phyloP scores from a whole-genome alignment of 805 yeast species.

The Wickerhamomyces queroliae region DNA sequence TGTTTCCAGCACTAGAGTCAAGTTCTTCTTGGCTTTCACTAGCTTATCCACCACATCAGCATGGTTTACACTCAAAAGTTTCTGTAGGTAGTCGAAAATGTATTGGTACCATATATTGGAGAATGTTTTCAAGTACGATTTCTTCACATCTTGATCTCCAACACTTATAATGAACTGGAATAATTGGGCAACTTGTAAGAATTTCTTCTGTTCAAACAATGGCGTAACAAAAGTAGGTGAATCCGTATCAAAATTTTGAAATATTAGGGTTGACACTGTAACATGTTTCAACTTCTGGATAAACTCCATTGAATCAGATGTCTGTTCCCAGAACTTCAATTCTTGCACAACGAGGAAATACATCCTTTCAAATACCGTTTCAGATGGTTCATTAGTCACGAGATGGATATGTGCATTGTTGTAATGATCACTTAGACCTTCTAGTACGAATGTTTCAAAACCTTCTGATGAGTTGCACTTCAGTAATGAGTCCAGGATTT shows the following conservation, averaged over 20 bases:
- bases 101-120: conserved; percentile 10
- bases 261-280: conserved; percentile 4
- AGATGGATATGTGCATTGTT: background rate
- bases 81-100: conserved; percentile 6
- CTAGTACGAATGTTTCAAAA: background rate
- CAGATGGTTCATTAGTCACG: background rate
- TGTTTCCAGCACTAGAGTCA: conserved; percentile 4
- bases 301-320: background rate
- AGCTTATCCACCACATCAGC: conserved; percentile 10
- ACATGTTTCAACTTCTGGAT: background rate
- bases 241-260: conserved; percentile 5
- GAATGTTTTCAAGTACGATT: conserved; percentile 1
- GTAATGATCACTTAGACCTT: background rate
- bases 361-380: conserved; percentile 1
- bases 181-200: conserved; percentile 3
- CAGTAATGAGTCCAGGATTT: background rate
- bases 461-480: background rate
- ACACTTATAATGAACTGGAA: conserved; percentile 9
- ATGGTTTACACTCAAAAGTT: conserved; percentile 2
- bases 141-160: background rate
- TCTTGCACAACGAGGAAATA: conserved; percentile 8
- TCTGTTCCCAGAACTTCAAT: conserved; percentile 9
- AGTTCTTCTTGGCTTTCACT: conserved; percentile 13
- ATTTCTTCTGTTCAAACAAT: conserved; percentile 8
- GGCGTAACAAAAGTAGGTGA: conserved; percentile 5